These are phyloP conservation scores for Ogataea kodamae DNA, from an alignment of 805 yeast species.

Conservation along the genomic window DNA sequence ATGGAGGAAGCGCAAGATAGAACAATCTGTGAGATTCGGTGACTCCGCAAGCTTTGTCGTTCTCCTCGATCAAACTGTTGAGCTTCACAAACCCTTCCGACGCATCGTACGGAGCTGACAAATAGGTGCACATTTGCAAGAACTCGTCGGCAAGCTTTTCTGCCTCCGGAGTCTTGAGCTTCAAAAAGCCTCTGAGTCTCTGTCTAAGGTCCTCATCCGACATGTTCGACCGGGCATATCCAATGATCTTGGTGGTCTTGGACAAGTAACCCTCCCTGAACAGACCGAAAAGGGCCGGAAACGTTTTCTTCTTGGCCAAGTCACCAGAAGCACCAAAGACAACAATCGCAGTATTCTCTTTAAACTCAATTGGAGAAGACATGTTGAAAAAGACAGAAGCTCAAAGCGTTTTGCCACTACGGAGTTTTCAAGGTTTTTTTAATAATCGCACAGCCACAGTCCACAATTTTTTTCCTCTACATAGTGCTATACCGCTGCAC, in stretches of 20 bases:
- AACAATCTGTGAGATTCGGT: constrained; percentile 71
- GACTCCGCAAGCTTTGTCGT: constrained; percentile 50
- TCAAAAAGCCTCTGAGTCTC: constrained; percentile 63
- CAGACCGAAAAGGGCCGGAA: constrained; percentile 79
- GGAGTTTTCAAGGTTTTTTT: constrained; percentile 4
- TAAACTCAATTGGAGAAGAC: constrained; percentile 41
- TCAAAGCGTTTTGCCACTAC: constrained; percentile 5
- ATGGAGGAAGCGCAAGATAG: constrained; percentile 94
- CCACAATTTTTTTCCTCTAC: no score
- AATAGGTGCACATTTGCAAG: constrained; percentile 61
- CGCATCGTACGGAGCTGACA: constrained; percentile 75
- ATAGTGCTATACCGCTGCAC: constrained; percentile 9
- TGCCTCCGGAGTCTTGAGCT: constrained; percentile 31
- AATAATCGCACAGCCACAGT: constrained; percentile 6
- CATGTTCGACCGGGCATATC: constrained; percentile 87
- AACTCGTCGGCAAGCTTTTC: constrained; percentile 55
- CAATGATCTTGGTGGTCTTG: constrained; percentile 66
- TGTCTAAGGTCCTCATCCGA: constrained; percentile 60
- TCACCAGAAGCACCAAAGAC: constrained; percentile 97
- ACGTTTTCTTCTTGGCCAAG: constrained; percentile 91
- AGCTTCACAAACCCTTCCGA: constrained; percentile 69
- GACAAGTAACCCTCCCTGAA: constrained; percentile 77
- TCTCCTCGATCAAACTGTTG: constrained; percentile 49
- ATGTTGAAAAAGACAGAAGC: constrained; percentile 7
- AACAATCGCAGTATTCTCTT: constrained; percentile 64